phyloP scores from a whole-genome alignment of 1,284 basidiomycete species.

The Lignosus rhinocerotis region DNA sequence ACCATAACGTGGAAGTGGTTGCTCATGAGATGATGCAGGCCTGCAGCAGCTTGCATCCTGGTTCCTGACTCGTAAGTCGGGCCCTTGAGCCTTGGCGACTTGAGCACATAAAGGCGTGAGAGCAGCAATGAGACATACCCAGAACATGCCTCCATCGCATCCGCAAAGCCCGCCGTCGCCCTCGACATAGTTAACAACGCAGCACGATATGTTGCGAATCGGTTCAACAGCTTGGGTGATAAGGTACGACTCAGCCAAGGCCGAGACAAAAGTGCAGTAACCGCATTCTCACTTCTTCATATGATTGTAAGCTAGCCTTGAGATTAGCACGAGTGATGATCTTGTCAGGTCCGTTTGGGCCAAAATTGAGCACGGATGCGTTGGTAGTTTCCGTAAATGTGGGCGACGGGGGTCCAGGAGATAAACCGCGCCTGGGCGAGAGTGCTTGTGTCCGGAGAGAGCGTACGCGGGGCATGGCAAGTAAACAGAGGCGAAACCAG shows the following conservation, averaged over 20 bases:
- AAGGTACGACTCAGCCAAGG: constrained; percentile 10
- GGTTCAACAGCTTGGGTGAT: constrained; percentile 64
- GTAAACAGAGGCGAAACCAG: constrained; percentile 5
- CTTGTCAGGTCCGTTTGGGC: constrained; percentile 68
- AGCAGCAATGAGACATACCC: constrained; percentile 51
- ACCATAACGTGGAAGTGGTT: constrained; percentile 93
- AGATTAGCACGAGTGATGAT: constrained; percentile 83
- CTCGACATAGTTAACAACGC: constrained; percentile 83
- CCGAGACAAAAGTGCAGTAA: neutral
- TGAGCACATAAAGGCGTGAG: constrained; percentile 2
- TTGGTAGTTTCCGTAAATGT: constrained; percentile 83
- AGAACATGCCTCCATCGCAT: constrained; percentile 82
- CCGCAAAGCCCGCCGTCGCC: constrained; percentile 85
- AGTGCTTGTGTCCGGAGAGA: constrained; percentile 61
- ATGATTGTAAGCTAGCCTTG: constrained; percentile 75
- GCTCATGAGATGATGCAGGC: constrained; percentile 88
- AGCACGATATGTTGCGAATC: constrained; percentile 82
- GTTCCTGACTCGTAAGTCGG: constrained; percentile 77
- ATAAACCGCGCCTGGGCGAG: constrained; percentile 44
- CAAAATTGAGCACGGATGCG: constrained; percentile 73
- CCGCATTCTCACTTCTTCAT: constrained; percentile 65
- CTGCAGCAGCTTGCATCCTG: constrained; percentile 80
- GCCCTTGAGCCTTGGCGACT: constrained; percentile 64
- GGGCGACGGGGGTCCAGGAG: constrained; percentile 71
- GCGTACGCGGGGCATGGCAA: constrained; percentile 59